Conservation (phyloP, 2,329 filamentous ascomycete species). For the Balansia obtecta region DNA sequence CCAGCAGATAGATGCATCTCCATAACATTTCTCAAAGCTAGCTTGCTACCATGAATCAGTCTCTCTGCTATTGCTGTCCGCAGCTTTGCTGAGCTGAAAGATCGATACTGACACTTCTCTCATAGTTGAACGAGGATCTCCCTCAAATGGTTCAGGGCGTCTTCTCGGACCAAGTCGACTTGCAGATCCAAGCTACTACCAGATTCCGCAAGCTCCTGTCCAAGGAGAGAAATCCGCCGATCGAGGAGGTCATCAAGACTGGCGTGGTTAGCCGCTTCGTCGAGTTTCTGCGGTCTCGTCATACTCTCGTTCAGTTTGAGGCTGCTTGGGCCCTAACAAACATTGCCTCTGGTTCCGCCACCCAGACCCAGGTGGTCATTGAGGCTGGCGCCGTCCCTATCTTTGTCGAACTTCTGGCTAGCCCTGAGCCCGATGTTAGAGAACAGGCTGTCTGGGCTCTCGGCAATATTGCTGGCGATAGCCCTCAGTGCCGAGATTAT, state of each 20-base stretch:
- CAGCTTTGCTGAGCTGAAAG: not conserved
- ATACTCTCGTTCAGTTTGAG: conserved; percentile 97
- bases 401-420: conserved; percentile 90
- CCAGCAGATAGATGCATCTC: conserved; percentile 8
- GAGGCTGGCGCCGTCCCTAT: conserved; percentile 96
- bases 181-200: conserved; percentile 93
- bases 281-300: conserved; percentile 93
- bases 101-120: not conserved
- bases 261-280: conserved; percentile 96
- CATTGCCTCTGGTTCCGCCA: conserved; percentile 93
- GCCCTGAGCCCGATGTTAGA: conserved; percentile 92
- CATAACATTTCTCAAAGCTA: not conserved
- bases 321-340: conserved; percentile 98
- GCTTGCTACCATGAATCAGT: not conserved
- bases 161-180: conserved; percentile 97
- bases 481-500: conserved; percentile 93
- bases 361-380: conserved; percentile 97
- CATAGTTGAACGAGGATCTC: conserved; percentile 88
- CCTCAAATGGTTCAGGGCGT: conserved; percentile 96
- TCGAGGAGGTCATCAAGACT: conserved; percentile 98
- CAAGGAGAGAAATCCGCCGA: conserved; percentile 97
- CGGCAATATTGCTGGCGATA: conserved; percentile 97
- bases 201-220: conserved; percentile 97
- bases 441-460: conserved; percentile 98
- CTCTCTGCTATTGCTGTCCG: no score